Base-by-base conservation (phyloP, 2,329 filamentous ascomycete species). In the Tolypocladium ovalisporum region DNA sequence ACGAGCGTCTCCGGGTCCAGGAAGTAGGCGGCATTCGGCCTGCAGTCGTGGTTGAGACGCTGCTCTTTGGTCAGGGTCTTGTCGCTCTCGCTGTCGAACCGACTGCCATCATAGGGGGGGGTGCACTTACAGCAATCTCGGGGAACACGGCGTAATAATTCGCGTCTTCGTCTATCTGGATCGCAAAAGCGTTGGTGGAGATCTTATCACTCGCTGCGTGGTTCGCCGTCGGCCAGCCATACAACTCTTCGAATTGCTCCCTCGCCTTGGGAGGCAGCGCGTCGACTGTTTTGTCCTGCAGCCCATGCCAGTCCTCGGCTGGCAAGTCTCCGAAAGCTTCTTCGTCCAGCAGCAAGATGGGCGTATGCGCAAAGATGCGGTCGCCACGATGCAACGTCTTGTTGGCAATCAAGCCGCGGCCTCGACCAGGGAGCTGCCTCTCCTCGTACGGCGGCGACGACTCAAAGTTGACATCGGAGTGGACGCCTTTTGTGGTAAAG, bases 31-130 rank as follows among this genome's bases (percentile, higher is more conserved):
- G 72, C 69, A 59, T 76, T 76, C 35, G 75, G 71, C 1, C 74
- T 70, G 61, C 75, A 77, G 64, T 76, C 73, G 63, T 77, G 75
- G 65, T 77, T 77, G 61, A 76, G 65, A 67, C 27, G 75, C 73
- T 58, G 75, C 65, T 68, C 36, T 1, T n/a, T 27, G 24, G 37
- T 27, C 4, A 52, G 47, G 1, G 12, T 27, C 4, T 3, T n/a
- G n/a, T 29, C 32, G 35, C 27, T 13, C 12, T 17, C 15, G 22
- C 8, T 19, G 17, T 44, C 6, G 12, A 42, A 32, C 13, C 2
- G 4, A 5, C 3, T n/a, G n/a, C 15, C 12, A 2, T 10, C 15
- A 22, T 27, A 12, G 17, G 34, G 17, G 34, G 29, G 12, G 19
- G 36, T 13, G 4, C 3, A 59, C 61, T 56, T 36, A 63, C 61